Conservation (phyloP, 768 basidiomycete genomes). For the Phlebiopsis flavidoalba region DNA sequence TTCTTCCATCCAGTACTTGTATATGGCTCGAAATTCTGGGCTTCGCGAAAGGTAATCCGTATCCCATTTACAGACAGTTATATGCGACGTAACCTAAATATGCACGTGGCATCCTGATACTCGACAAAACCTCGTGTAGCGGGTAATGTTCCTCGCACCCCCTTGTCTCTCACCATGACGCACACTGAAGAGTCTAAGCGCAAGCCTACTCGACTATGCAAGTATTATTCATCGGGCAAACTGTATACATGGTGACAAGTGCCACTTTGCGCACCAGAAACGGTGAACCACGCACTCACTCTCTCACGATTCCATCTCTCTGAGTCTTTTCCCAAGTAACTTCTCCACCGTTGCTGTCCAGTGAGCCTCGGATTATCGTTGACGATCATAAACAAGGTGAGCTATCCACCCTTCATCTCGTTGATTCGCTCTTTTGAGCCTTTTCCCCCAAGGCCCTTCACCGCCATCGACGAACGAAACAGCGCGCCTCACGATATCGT, state of each 20-base stretch:
- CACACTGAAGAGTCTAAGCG: background rate
- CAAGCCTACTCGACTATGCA: background rate
- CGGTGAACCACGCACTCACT: too few species aligned
- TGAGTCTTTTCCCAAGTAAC: background rate
- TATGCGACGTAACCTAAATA: background rate
- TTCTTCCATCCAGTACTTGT: too few species aligned
- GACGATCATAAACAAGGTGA: too few species aligned
- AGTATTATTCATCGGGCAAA: background rate
- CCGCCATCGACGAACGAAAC: too few species aligned
- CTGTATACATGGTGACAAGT: background rate
- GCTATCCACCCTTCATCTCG: too few species aligned
- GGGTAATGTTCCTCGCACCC: background rate
- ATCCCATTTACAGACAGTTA: background rate
- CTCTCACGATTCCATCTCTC: background rate
- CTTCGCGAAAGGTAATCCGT: too few species aligned
- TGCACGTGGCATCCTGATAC: background rate
- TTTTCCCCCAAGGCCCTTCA: too few species aligned
- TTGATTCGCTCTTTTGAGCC: too few species aligned
- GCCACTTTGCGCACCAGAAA: background rate
- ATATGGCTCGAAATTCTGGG: too few species aligned
- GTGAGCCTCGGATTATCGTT: too few species aligned
- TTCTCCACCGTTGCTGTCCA: too few species aligned
- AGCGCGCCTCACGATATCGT: too few species aligned
- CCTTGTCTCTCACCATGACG: background rate
- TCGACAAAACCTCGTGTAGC: background rate